phyloP scores from a whole-genome alignment of 75 land plant genomes.

The Sequoiadendron giganteum region DNA sequence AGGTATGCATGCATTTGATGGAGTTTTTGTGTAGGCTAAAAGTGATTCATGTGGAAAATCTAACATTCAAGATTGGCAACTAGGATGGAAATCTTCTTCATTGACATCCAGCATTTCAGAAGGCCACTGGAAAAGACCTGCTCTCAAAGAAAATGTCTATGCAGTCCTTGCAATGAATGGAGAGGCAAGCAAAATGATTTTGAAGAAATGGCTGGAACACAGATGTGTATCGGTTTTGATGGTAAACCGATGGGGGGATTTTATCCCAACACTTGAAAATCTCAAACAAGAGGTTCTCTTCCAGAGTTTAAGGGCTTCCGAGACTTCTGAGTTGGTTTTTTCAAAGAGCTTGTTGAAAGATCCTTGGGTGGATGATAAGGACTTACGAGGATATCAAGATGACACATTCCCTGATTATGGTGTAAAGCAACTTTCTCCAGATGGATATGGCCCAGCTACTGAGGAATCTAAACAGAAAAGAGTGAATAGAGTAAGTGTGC shows the following conservation, averaged over 20 bases:
- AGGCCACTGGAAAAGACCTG: background rate
- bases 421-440: background rate
- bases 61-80: slow-evolving; percentile 2
- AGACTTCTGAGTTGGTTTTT: background rate
- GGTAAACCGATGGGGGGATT: slow-evolving; percentile 22
- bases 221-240: slow-evolving; percentile 47
- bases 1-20: background rate
- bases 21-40: background rate
- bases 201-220: slow-evolving; percentile 41
- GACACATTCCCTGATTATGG: slow-evolving; percentile 13
- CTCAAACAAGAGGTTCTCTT: slow-evolving; percentile 21
- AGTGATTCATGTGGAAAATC: slow-evolving; percentile 4
- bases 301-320: slow-evolving; percentile 16
- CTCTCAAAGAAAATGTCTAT: slow-evolving; percentile 24
- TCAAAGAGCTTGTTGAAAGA: slow-evolving; percentile 10
- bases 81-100: background rate
- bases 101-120: background rate
- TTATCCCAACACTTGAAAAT: slow-evolving; percentile 26
- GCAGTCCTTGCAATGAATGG: slow-evolving; percentile 58
- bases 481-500: background rate
- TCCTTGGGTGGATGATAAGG: slow-evolving; percentile 14
- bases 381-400: background rate
- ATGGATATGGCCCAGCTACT: background rate
- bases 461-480: slow-evolving; percentile 1
- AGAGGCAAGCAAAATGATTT: slow-evolving; percentile 33